Evolutionary conservation across 148 eudicot genomes (phyloP).

Genomic region (Drosera capensis): DNA sequence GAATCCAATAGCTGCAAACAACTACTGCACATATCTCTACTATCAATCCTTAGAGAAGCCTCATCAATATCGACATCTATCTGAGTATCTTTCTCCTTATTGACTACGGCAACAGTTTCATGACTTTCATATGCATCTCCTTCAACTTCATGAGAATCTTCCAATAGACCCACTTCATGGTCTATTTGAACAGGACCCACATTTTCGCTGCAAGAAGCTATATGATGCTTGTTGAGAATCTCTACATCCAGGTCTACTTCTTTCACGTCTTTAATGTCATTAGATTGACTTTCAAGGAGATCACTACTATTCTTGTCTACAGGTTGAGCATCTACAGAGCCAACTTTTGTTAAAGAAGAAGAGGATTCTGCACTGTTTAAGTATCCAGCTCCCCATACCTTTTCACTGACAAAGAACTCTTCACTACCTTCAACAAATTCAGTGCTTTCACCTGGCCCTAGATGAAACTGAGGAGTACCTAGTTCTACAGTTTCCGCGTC

Average conservation of each 20-base stretch:
- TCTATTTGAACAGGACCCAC: slow-evolving; percentile 5
- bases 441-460: slow-evolving; percentile 62
- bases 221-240: no score
- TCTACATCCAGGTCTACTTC: no score
- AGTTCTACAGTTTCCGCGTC: slow-evolving; percentile 37
- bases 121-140: slow-evolving; percentile 4
- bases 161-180: slow-evolving; percentile 6
- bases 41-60: slow-evolving; percentile 14
- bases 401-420: slow-evolving; percentile 30
- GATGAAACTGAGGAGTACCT: slow-evolving; percentile 68
- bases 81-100: slow-evolving; percentile 8
- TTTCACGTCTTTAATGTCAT: slow-evolving; percentile 11
- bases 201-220: no score
- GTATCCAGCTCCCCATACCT: slow-evolving; percentile 34
- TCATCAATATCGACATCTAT: slow-evolving; percentile 18
- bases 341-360: slow-evolving; percentile 18
- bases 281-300: slow-evolving; percentile 5
- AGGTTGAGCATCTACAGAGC: slow-evolving; percentile 8
- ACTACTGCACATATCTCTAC: slow-evolving; percentile 45
- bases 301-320: slow-evolving; percentile 8
- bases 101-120: not conserved
- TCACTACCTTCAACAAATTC: slow-evolving; percentile 31
- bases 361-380: slow-evolving; percentile 28
- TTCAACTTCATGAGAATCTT: slow-evolving; percentile 10
- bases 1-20: slow-evolving; percentile 41